Evolutionary conservation across 441 rosid species (phyloP).

Genomic region (Populus hybrid): DNA sequence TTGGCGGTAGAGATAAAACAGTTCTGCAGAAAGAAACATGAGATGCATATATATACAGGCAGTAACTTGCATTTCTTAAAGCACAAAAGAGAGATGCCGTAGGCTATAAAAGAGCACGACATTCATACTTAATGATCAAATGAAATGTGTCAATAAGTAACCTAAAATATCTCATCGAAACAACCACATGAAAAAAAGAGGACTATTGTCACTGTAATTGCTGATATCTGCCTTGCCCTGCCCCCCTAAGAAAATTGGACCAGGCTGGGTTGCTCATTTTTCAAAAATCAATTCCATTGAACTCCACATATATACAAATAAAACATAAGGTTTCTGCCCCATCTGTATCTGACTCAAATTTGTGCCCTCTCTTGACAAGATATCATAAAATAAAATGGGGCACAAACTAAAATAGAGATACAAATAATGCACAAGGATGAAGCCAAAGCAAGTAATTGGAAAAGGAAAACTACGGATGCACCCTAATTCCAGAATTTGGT

Average conservation of each 20-base stretch:
- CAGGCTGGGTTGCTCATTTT: neutral
- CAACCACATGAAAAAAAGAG: neutral
- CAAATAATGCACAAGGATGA: neutral
- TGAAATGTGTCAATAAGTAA: neutral
- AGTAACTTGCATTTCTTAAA: no score
- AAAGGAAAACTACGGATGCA: neutral
- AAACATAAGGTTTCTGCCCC: neutral
- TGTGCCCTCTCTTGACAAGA: neutral
- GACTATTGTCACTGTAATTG: neutral
- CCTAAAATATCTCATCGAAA: neutral
- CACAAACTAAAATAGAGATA: neutral
- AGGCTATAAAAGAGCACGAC: neutral
- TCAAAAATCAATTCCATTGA: neutral
- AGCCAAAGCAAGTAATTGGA: neutral
- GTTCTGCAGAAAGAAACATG: constrained; percentile 48
- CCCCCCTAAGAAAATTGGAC: neutral
- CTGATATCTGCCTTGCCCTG: neutral
- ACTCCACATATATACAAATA: neutral
- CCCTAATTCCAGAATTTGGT: neutral
- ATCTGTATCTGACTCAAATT: neutral
- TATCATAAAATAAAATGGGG: neutral
- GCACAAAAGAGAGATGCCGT: neutral
- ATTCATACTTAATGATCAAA: neutral
- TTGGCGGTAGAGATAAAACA: constrained; percentile 87
- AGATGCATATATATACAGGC: neutral